Conservation (phyloP, 257 asterid genomes). For the Solanum megistacrolobum region DNA sequence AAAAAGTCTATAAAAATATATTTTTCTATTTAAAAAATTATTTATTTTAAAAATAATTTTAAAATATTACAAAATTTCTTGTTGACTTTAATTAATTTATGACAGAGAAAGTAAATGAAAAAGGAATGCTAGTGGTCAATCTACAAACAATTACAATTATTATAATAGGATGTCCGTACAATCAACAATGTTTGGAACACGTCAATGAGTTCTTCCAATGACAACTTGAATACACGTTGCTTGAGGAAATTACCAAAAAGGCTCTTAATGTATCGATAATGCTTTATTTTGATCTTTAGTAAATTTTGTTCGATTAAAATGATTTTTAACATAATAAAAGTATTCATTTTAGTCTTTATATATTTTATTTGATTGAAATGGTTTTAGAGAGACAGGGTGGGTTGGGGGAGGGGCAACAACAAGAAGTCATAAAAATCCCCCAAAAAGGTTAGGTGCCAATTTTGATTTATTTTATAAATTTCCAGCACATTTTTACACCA, state of each 20-base stretch:
- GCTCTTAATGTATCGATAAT: too few species aligned
- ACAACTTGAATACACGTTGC: not conserved
- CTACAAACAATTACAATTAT: not conserved
- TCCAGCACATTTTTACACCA: not conserved
- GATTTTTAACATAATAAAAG: too few species aligned
- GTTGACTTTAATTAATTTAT: not conserved
- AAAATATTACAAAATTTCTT: too few species aligned
- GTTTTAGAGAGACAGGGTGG: not conserved
- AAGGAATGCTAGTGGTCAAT: not conserved
- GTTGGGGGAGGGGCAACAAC: not conserved
- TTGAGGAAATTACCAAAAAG: too few species aligned
- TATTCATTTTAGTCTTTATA: too few species aligned
- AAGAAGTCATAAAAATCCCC: not conserved
- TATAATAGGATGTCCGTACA: not conserved
- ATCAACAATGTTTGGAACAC: not conserved
- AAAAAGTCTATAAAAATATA: too few species aligned
- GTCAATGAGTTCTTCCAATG: not conserved
- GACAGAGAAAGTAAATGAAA: not conserved
- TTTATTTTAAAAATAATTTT: too few species aligned
- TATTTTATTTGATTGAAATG: too few species aligned
- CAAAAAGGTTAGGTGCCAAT: slow-evolving; percentile 7
- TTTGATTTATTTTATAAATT: slow-evolving; percentile 18
- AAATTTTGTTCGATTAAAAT: too few species aligned
- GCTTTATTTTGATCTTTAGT: too few species aligned
- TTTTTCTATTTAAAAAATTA: not conserved